Base-by-base conservation (phyloP, 106 monocot species). In the Acorus gramineus region DNA sequence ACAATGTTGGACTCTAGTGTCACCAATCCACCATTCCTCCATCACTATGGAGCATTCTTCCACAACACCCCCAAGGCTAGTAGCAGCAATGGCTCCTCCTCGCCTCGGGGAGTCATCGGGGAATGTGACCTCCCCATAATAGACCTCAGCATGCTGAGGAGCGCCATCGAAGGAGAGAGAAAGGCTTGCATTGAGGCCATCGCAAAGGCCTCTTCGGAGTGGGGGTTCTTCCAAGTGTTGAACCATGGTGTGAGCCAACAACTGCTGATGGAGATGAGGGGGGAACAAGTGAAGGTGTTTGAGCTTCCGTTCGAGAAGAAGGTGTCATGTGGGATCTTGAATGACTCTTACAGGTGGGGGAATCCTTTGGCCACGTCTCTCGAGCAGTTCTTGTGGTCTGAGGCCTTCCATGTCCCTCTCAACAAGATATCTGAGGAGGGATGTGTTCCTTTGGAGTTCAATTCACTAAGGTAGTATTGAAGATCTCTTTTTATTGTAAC, bases 371-470 rank as follows among this genome's bases (percentile, higher is more conserved):
- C 84, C 14, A 78, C 78, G 4, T 77, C 75, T 14, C 62, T 72
- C 10, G 44, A 64, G 7, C 94, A 90, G 79, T 80, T 90, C 79
- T 90, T 86, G 7, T 94, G 94, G 90, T 94, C 90, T 3, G 94
- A 93, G 46, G 85, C 93, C 10, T 93, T 86, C 72, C 93, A 93
- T 63, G 71, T 93, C 45, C 93, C 89, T 50, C 74, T 93, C 11
- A 62, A 78, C 4, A 76, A 74, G 53, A 71, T 89, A 63, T 83
- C 70, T 5, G 78, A 63, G 13, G 59, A 54, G 11, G 55, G 63
- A 28, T 65, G 68, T 50, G 65, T 49, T 71, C 64, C 65, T 42
- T 74, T 53, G 43, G 84, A 87, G 45, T 77, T 85, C 71, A 77
- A 47, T 44, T 59, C 77, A 11, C 70, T 92, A 0, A 82, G 92